These are phyloP conservation scores for Exobasidium rhododendri DNA, from an alignment of 1,284 basidiomycete genomes.

Conservation along the genomic window DNA sequence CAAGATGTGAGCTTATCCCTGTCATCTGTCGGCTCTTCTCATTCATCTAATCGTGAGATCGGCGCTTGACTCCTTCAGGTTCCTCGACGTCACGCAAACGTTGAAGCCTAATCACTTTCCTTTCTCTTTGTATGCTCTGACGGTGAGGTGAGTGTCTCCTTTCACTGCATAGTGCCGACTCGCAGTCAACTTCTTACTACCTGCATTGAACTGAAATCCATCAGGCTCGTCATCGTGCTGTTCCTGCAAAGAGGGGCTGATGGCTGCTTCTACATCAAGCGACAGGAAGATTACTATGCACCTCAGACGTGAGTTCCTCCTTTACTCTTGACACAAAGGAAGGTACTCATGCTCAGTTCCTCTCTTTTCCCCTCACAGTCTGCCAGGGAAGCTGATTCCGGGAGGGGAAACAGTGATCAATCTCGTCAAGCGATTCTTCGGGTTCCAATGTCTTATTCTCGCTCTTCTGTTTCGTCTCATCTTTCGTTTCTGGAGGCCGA, in stretches of 20 bases:
- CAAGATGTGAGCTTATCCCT: constrained; percentile 20
- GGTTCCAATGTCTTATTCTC: constrained; percentile 37
- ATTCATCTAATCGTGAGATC: too few species aligned
- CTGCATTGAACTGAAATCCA: constrained; percentile 11
- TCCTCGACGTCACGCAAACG: constrained; percentile 45
- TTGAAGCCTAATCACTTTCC: constrained; percentile 28
- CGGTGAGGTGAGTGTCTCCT: constrained; percentile 12
- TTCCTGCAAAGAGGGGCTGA: constrained; percentile 43
- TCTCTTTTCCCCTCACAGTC: constrained; percentile 12
- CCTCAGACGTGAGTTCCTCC: constrained; percentile 37
- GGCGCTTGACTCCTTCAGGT: constrained; percentile 22
- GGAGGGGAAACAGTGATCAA: constrained; percentile 24
- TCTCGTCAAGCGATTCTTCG: constrained; percentile 34
- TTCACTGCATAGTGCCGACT: constrained; percentile 6
- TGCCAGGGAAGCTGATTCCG: constrained; percentile 38
- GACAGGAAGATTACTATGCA: constrained; percentile 47
- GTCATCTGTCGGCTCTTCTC: too few species aligned
- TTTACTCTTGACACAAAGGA: neutral
- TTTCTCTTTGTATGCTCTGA: constrained; percentile 16
- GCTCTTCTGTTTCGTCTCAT: constrained; percentile 26
- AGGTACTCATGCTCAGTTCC: neutral
- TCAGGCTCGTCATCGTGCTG: constrained; percentile 37
- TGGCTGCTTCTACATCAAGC: constrained; percentile 48
- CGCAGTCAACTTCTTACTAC: neutral
- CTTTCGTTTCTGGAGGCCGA: constrained; percentile 30